These are phyloP conservation scores for Begonia fuchsioides DNA, from an alignment of 306 rosid species.

Conservation along the genomic window DNA sequence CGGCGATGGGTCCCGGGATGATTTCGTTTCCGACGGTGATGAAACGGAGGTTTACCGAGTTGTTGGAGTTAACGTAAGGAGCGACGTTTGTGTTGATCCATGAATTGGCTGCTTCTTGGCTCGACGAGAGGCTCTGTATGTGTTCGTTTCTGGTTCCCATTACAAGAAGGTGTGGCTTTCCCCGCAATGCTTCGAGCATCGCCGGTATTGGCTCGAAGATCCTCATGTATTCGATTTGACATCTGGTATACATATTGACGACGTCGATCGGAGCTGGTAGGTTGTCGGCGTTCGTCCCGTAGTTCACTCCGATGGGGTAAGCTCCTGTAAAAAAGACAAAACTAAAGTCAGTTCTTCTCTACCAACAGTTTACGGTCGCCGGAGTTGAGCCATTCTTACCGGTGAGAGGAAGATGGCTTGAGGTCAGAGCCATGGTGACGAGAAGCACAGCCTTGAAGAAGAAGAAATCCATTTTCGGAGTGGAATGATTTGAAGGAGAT, in stretches of 20 bases:
- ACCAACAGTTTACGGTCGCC: too few species aligned
- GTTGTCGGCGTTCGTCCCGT: background rate
- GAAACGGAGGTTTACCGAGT: conserved; percentile 33
- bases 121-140: conserved; percentile 9
- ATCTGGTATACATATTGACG: conserved; percentile 11
- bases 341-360: too few species aligned
- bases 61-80: conserved; percentile 7
- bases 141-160: conserved; percentile 11
- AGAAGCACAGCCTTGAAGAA: too few species aligned
- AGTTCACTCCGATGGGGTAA: background rate
- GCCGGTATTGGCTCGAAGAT: conserved; percentile 15
- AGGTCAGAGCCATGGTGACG: too few species aligned
- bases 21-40: conserved; percentile 43
- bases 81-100: conserved; percentile 31
- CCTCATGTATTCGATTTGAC: conserved; percentile 11
- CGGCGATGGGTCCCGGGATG: conserved; percentile 6
- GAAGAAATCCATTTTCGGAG: too few species aligned
- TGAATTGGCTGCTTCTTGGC: conserved; percentile 3
- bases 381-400: too few species aligned
- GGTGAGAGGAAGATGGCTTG: too few species aligned
- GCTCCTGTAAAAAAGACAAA: background rate
- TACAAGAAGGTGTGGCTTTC: conserved; percentile 22
- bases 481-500: too few species aligned
- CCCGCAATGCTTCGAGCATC: conserved; percentile 19
- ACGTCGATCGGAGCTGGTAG: conserved; percentile 19